Evolutionary conservation across 345 rosid genomes (phyloP), one percentile per base, ranked within the genome.

Genomic region (Salix koriyanagi): DNA sequence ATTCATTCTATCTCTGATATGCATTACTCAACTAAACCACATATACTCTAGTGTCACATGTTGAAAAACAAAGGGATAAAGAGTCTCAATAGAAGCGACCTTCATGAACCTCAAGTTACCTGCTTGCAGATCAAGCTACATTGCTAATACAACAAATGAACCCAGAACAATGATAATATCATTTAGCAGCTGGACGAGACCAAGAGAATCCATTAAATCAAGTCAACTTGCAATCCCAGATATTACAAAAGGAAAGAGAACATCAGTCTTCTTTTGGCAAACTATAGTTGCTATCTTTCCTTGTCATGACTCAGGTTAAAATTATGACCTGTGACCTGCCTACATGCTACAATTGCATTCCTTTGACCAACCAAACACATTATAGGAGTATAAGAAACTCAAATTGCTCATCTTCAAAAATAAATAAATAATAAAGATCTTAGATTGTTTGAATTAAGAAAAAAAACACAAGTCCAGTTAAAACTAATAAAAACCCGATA

Each of bases 391-490:
- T 23, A 26, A 34, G 16, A 76, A 32, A n/a, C 75, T 72, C 56
- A 74, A 72, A 69, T 75, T 66, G 15, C 52, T 60, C 36, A 69
- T 58, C 64, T 58, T n/a, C 64, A 8, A 58, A 23, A 58, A 58
- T 3, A 58, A n/a, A n/a, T 9, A 58, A 52, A 6, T 21, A 54
- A 54, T 2, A 54, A 71, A 34, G 65, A 56, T 21, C 50, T 54
- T 15, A 34, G 28, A 37, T 21, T 75, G 58, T 76, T n/a, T 12
- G 6, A 16, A n/a, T 26, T 16, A 11, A 32, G 26, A 21, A 41
- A 23, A 54, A 36, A 72, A 60, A 60, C 42, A 2, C 46, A 10
- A 65, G 6, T 65, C 58, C 30, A 44, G 37, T 25, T 54, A 11
- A 34, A 56, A 65, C 19, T 25, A 46, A 52, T 58, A 64, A 76